phyloP scores from a whole-genome alignment of 805 yeast genomes.

The Lipomyces sp. region DNA sequence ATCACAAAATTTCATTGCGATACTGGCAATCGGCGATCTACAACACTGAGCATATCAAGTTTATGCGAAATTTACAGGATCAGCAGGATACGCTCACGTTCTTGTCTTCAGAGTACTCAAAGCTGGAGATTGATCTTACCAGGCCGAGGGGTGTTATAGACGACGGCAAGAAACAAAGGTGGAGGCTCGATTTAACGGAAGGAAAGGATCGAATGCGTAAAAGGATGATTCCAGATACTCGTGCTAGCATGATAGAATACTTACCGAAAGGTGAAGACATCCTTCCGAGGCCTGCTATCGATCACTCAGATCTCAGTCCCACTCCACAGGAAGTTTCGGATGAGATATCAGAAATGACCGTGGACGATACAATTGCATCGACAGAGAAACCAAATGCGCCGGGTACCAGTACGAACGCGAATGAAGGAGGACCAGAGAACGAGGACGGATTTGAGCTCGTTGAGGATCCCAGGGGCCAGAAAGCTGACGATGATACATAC shows the following conservation, averaged over 20 bases:
- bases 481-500: constrained; percentile 41
- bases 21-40: constrained; percentile 40
- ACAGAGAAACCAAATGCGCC: constrained; percentile 2
- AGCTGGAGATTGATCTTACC: constrained; percentile 52
- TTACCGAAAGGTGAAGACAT: constrained; percentile 46
- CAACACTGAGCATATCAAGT: constrained; percentile 48
- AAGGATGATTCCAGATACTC: constrained; percentile 61
- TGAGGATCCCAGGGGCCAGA: constrained; percentile 38
- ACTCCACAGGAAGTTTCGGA: constrained; percentile 13
- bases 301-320: neutral
- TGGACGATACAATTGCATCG: constrained; percentile 14
- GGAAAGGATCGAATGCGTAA: constrained; percentile 70
- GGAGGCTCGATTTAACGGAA: constrained; percentile 70
- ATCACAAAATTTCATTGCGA: constrained; percentile 32
- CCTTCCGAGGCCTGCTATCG: neutral
- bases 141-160: constrained; percentile 43
- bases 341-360: constrained; percentile 15
- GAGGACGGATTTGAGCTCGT: constrained; percentile 42
- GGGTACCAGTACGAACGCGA: constrained; percentile 10
- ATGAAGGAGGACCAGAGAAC: constrained; percentile 35
- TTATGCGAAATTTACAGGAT: constrained; percentile 65
- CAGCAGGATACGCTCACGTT: constrained; percentile 62
- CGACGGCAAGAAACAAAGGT: constrained; percentile 43
- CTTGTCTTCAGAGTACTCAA: constrained; percentile 55
- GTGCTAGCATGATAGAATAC: constrained; percentile 52